Evolutionary conservation across 176 grass and related monocot species (phyloP).

Genomic region (Phyllostachys edulis): DNA sequence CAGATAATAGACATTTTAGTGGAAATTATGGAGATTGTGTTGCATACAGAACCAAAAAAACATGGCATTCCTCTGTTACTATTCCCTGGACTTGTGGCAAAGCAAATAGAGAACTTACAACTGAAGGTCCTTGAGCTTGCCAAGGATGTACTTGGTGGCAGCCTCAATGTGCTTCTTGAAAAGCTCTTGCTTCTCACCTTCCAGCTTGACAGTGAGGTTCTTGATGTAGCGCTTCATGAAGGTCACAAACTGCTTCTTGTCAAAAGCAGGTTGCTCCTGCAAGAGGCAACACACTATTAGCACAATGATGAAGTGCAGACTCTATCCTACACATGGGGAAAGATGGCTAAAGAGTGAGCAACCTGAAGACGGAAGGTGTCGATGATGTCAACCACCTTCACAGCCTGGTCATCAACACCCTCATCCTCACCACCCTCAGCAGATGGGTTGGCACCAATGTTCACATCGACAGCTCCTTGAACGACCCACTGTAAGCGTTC

Average conservation of each 20-base stretch:
- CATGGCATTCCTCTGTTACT: background rate
- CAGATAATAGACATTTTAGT: background rate
- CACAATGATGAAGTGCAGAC: background rate
- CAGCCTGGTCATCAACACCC: conserved; percentile 59
- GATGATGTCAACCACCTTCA: conserved; percentile 85
- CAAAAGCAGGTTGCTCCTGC: conserved; percentile 85
- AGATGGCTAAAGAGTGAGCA: background rate
- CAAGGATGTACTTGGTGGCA: conserved; percentile 78
- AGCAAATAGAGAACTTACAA: conserved; percentile 56
- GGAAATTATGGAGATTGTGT: background rate
- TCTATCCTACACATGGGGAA: background rate
- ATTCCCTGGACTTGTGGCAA: background rate
- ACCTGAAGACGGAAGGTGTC: conserved; percentile 98
- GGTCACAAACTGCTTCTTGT: conserved; percentile 78
- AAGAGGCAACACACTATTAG: background rate
- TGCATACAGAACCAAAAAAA: background rate
- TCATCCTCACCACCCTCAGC: conserved; percentile 76
- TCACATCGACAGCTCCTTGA: conserved; percentile 62
- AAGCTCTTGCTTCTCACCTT: conserved; percentile 33
- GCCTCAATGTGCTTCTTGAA: conserved; percentile 79
- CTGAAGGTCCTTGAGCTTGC: conserved; percentile 86
- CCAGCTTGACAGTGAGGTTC: conserved; percentile 43
- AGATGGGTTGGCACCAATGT: conserved; percentile 97
- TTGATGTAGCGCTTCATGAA: conserved; percentile 92
- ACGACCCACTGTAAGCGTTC: conserved; percentile 65